Evolutionary conservation across 208 protist species (phyloP), one percentile per base, ranked within the genome.

Genomic region (Trypanosoma lewisi): DNA sequence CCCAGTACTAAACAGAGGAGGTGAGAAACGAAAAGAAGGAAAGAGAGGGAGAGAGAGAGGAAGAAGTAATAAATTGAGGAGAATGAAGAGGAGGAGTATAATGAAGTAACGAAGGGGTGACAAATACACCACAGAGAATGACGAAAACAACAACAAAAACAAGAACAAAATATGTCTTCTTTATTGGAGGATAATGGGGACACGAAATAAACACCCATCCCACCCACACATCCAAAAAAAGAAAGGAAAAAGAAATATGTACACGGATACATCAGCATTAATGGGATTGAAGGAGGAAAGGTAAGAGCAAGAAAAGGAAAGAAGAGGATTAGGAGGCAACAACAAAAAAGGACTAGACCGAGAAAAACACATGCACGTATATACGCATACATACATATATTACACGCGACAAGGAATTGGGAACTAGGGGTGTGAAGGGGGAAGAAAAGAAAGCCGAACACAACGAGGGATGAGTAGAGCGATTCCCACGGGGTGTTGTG

Each of bases 1-100:
- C 91, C 0, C 55, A 79, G 58, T 85, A 90, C 56, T 49, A 67
- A 58, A 4, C 2, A n/a, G 27, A 41, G 5, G 7, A 8, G 4
- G 7, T 34, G 8, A 36, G 39, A n/a, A 2, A 33, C 1, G 14
- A 30, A 16, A 8, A 28, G n/a, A 28, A 2, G 39, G 2, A 14
- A 17, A 44, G 5, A 3, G 14, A 44, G 39, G 14, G 11, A 17
- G 8, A 19, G 39, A 3, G 14, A 3, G 5, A 44, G 19, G 11
- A 44, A 44, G 14, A 44, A 5, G 11, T 17, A 44, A 44, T 19
- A 17, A 9, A 58, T 21, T 11, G n/a, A 66, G 37, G 19, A 14
- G 16, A 21, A 41, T 4, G 23, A 56, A 30, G 42, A 41, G 42
- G 14, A 66, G 51, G 34, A 59, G 23, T 2, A 57, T 16, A n/a